phyloP scores from a whole-genome alignment of 1,284 basidiomycete species.

The Caloboletus firmus region DNA sequence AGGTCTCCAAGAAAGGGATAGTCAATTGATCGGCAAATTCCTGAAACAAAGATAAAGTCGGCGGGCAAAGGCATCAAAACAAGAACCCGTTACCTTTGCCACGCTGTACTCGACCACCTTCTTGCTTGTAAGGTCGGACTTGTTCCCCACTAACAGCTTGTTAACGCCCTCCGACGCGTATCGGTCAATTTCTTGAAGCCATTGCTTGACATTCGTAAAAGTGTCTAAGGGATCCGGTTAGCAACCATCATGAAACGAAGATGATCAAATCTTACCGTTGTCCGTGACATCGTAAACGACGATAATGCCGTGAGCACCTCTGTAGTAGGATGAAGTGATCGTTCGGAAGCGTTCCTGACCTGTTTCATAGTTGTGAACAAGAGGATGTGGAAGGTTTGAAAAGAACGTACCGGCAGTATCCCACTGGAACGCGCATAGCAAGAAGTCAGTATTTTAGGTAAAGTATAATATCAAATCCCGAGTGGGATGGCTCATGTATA shows the following conservation, averaged over 20 bases:
- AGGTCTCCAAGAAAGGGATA: slow-evolving; percentile 98
- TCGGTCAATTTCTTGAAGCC: slow-evolving; percentile 99
- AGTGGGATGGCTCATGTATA: not conserved
- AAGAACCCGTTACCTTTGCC: slow-evolving; percentile 72
- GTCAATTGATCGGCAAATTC: slow-evolving; percentile 95
- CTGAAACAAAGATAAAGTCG: slow-evolving; percentile 38
- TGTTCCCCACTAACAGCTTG: slow-evolving; percentile 98
- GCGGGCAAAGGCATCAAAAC: not conserved
- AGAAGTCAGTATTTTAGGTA: slow-evolving; percentile 11
- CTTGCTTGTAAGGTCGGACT: slow-evolving; percentile 96
- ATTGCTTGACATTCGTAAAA: slow-evolving; percentile 98
- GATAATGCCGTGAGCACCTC: slow-evolving; percentile 95
- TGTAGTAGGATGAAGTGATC: slow-evolving; percentile 96
- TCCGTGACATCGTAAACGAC: slow-evolving; percentile 99
- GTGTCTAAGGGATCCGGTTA: slow-evolving; percentile 60
- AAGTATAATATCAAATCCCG: not conserved
- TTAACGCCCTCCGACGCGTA: slow-evolving; percentile 99
- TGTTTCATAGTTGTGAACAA: slow-evolving; percentile 28
- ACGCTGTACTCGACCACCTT: slow-evolving; percentile 98
- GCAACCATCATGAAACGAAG: slow-evolving; percentile 5
- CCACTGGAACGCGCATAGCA: slow-evolving; percentile 56
- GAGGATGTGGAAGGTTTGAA: not conserved
- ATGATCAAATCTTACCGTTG: slow-evolving; percentile 60
- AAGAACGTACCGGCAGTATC: slow-evolving; percentile 78
- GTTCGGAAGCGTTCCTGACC: slow-evolving; percentile 97